Base-by-base conservation (phyloP, 352 stramenopile genomes). In the Phytophthora brassicae region DNA sequence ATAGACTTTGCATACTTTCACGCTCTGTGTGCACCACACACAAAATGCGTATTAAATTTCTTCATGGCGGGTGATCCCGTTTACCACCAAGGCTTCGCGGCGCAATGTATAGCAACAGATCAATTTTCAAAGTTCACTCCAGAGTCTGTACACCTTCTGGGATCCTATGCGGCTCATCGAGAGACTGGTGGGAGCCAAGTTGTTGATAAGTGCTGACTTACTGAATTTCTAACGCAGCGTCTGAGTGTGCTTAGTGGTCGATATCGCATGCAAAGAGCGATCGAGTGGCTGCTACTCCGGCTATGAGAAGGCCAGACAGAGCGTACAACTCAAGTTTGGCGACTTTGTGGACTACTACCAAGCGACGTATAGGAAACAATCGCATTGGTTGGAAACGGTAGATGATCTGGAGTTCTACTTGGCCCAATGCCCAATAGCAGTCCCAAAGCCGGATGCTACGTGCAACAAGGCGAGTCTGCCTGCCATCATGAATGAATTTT, bases 361-460 rank as follows among this genome's bases (percentile, higher is more conserved):
- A 42, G 79, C 84, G 13, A 23, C 66, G 11, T 77, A 73, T 29
- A 63, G 19, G 1, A 74, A 64, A 2, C 46, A 69, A 20, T 14
- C 52, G 9, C 86, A 95, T 64, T 95, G 86, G 86, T 64, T 95
- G n/a, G 61, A 72, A 9, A 71, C 70, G 13, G 76, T 92, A 16
- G 76, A 85, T 31, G 78, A 81, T n/a, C 67, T 95, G 4, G 73
- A 93, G 29, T 92, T 95, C 66, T 94, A 92, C 46, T 56, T 95
- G 19, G 89, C 82, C 23, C 86, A 95, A 49, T 94, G 82, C 38
- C 82, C 86, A 14, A 88, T 93, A 42, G 84, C 72, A 38, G 74
- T 90, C 6, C 52, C 45, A 19, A 77, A 78, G 19, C 69, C 81
- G 17, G 74, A 88, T 59, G 67, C 62, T 8, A 84, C 74, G 8